Base-by-base conservation (phyloP, 1,284 basidiomycete species). In the Volvariella surrecta region DNA sequence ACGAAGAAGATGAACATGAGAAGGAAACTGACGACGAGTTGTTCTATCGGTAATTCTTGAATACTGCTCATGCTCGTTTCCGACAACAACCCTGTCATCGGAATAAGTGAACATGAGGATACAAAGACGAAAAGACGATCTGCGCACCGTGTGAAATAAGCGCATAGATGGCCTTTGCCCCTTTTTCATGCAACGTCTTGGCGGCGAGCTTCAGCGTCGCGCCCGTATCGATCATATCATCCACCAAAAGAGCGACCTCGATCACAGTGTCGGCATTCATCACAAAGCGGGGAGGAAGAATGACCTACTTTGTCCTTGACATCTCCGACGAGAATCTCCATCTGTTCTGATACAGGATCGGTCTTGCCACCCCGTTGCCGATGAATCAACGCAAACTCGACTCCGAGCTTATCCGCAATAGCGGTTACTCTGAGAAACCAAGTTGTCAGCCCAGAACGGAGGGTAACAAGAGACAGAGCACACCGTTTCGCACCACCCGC, bases 151-250 rank as follows among this genome's bases (percentile, higher is more conserved):
- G 95, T 40, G 89, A 91, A 50, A 97, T 83, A 43, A 98, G 65
- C 2, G 90, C 94, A 58, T 95, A 87, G 15, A 97, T 82, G 32
- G 82, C 78, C 56, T 77, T 84, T 1, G 93, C 95, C 22, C 96
- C 95, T 45, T 88, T 87, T 51, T 94, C 89, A 47, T 82, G 73
- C 48, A 99, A 68, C 2, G 92, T 89, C 43, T 81, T 81, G 9
- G 83, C 87, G 20, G 95, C 95, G 13, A 97, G 70, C 9, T 80
- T 70, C 18, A 99, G 75, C 1, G 96, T 99, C 47, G 75, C 76
- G 1, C 94, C 95, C 3, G 91, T 93, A 62, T 99, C 96, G 58
- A 97, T 86, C 92, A 99, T 98, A 60, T 99, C 95, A 62, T 99
- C 95, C 21, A 99, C 86, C 40, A 99, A 72, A 56, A 99, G 95